These are phyloP conservation scores for Russula olivacea DNA, from an alignment of 768 basidiomycete genomes.

Conservation along the genomic window DNA sequence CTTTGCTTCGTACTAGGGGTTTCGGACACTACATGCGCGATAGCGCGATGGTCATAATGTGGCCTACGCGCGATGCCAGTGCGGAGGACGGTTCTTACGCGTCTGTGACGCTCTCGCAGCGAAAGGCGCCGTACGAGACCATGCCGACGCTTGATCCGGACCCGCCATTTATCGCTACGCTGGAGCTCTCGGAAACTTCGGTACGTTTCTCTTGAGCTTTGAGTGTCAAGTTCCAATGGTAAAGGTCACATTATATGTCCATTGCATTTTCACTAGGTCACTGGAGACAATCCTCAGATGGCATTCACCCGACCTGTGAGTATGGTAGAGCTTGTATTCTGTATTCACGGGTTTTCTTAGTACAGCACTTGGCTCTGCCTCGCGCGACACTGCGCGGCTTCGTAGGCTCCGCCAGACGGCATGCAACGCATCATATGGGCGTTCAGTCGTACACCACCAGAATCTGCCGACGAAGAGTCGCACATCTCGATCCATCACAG, in stretches of 20 bases:
- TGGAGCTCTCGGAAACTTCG: constrained; percentile 32
- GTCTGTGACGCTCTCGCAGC: constrained; percentile 59
- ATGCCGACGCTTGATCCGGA: constrained; percentile 52
- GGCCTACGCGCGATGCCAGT: constrained; percentile 50
- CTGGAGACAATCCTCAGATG: constrained; percentile 5
- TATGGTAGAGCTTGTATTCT: constrained; percentile 24
- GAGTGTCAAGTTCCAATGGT: not conserved
- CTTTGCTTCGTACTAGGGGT: constrained; percentile 40
- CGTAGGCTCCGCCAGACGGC: constrained; percentile 40
- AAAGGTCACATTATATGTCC: not conserved
- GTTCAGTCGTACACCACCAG: constrained; percentile 45
- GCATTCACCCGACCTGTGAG: constrained; percentile 19
- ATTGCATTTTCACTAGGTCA: not conserved
- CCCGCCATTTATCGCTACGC: constrained; percentile 48
- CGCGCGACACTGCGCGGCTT: too few species aligned
- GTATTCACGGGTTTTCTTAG: not conserved
- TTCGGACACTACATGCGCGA: constrained; percentile 52
- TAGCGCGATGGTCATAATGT: constrained; percentile 68
- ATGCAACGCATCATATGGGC: constrained; percentile 53
- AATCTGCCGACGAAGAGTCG: constrained; percentile 41
- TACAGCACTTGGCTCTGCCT: too few species aligned
- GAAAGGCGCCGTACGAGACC: constrained; percentile 44
- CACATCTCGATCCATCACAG: constrained; percentile 44
- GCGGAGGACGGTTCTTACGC: constrained; percentile 38
- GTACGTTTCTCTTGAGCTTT: constrained; percentile 29